A percentile compares a stretch with the other conserved stretches of the same genome.
phyloP scores from a whole-genome alignment of 495 filamentous ascomycete genomes.

The Cercophora scortea region DNA sequence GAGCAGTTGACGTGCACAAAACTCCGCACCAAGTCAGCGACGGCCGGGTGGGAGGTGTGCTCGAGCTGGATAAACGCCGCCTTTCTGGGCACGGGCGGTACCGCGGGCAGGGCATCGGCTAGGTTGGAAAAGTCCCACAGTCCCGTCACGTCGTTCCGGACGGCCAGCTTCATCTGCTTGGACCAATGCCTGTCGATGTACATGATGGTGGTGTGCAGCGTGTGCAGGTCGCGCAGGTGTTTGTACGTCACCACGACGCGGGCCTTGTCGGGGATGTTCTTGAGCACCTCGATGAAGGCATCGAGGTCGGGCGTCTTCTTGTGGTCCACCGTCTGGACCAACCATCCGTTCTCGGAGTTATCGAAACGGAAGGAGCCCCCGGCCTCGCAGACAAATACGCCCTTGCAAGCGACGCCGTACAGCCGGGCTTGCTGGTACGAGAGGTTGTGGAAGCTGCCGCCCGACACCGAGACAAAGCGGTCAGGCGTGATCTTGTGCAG shows the following conservation, averaged over 20 bases:
- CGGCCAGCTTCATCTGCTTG: slow-evolving; percentile 84
- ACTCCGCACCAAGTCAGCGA: slow-evolving; percentile 84
- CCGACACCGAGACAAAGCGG: slow-evolving; percentile 87
- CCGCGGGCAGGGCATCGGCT: slow-evolving; percentile 66
- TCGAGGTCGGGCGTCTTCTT: slow-evolving; percentile 79
- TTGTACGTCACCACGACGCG: slow-evolving; percentile 92
- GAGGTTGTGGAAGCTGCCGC: slow-evolving; percentile 87
- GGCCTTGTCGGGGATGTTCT: slow-evolving; percentile 77
- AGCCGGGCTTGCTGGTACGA: slow-evolving; percentile 94
- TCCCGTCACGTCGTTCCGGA: slow-evolving; percentile 83
- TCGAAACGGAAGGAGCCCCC: slow-evolving; percentile 94
- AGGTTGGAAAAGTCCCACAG: slow-evolving; percentile 93
- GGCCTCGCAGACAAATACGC: slow-evolving; percentile 92
- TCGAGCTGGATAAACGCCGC: slow-evolving; percentile 88
- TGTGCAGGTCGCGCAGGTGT: slow-evolving; percentile 91
- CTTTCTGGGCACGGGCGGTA: slow-evolving; percentile 60
- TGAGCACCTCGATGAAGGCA: slow-evolving; percentile 87
- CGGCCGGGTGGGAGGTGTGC: slow-evolving; percentile 79
- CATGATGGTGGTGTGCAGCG: slow-evolving; percentile 83
- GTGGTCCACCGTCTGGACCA: slow-evolving; percentile 83
- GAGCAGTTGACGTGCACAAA: slow-evolving; percentile 89
- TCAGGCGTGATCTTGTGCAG: slow-evolving; percentile 93
- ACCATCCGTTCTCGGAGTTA: slow-evolving; percentile 81
- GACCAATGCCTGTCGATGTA: slow-evolving; percentile 94
- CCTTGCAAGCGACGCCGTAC: slow-evolving; percentile 84